A percentile compares a stretch with the other conserved stretches of the same genome.
These are phyloP conservation scores for Biancaea sappan DNA, from an alignment of 306 rosid genomes.

Conservation along the genomic window DNA sequence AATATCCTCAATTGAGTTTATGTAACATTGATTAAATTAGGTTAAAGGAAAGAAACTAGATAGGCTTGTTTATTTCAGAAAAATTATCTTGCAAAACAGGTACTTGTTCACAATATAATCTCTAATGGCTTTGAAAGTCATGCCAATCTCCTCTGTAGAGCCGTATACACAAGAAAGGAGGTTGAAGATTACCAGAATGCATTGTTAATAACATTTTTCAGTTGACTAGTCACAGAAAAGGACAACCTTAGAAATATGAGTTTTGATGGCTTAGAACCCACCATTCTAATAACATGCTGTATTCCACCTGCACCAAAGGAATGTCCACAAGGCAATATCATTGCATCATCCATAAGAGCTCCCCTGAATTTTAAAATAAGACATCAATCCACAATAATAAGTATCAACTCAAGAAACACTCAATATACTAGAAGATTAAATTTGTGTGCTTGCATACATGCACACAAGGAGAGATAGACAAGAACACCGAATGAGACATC, in stretches of 20 bases:
- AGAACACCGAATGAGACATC: neutral
- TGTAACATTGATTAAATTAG: neutral
- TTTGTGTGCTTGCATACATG: neutral
- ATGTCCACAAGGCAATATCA: conserved; percentile 99
- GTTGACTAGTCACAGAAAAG: conserved; percentile 43
- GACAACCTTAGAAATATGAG: conserved; percentile 37
- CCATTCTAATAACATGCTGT: conserved; percentile 82
- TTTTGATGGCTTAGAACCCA: conserved; percentile 66
- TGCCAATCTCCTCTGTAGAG: conserved; percentile 36
- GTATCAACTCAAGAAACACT: neutral
- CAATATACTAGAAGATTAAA: conserved; percentile 22
- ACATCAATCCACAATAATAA: conserved; percentile 20
- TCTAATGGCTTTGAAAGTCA: conserved; percentile 9
- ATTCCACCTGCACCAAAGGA: conserved; percentile 92
- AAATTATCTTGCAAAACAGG: conserved; percentile 9
- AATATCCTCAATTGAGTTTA: neutral
- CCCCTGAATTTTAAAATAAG: conserved; percentile 62
- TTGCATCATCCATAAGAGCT: conserved; percentile 93
- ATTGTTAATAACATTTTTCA: conserved; percentile 39
- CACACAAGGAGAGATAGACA: neutral
- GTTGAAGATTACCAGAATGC: conserved; percentile 42
- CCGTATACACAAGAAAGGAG: conserved; percentile 35
- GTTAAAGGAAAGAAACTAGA: neutral
- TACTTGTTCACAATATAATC: conserved; percentile 22
- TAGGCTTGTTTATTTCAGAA: conserved; percentile 3